Evolutionary conservation across 1,139 yeast genomes (phyloP).

Genomic region (Taphrina pruni): DNA sequence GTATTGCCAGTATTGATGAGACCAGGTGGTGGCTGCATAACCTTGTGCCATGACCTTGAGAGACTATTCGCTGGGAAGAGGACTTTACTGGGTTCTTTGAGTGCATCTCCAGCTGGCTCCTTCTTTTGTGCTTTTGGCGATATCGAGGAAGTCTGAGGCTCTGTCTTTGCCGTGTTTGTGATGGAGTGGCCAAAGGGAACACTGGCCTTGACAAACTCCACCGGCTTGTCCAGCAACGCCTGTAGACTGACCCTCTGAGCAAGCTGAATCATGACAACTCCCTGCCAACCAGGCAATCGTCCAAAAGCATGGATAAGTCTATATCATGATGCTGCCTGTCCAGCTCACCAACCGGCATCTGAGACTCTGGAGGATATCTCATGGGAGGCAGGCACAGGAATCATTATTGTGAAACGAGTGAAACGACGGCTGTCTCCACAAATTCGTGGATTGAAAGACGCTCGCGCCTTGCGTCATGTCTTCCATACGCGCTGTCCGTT

Average conservation of each 20-base stretch:
- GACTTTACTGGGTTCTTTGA: slow-evolving; percentile 29
- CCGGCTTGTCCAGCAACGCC: slow-evolving; percentile 23
- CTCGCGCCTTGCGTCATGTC: background rate
- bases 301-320: background rate
- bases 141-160: background rate
- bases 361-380: no score
- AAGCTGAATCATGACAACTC: slow-evolving; percentile 12
- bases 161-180: background rate
- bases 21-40: slow-evolving; percentile 66
- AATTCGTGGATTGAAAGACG: background rate
- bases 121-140: background rate
- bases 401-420: slow-evolving; percentile 8
- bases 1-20: slow-evolving; percentile 91
- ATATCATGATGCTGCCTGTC: no score
- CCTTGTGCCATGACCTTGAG: slow-evolving; percentile 56
- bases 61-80: slow-evolving; percentile 57
- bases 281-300: background rate
- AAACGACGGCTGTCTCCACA: slow-evolving; percentile 15
- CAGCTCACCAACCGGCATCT: background rate
- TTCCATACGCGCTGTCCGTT: background rate
- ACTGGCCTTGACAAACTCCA: slow-evolving; percentile 17
- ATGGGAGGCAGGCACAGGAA: slow-evolving; percentile 12
- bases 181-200: slow-evolving; percentile 15
- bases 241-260: slow-evolving; percentile 28
- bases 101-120: slow-evolving; percentile 9